Evolutionary conservation across 768 basidiomycete species (phyloP), one percentile per base, ranked within the genome.

Genomic region (Cystobasidium tubakii): DNA sequence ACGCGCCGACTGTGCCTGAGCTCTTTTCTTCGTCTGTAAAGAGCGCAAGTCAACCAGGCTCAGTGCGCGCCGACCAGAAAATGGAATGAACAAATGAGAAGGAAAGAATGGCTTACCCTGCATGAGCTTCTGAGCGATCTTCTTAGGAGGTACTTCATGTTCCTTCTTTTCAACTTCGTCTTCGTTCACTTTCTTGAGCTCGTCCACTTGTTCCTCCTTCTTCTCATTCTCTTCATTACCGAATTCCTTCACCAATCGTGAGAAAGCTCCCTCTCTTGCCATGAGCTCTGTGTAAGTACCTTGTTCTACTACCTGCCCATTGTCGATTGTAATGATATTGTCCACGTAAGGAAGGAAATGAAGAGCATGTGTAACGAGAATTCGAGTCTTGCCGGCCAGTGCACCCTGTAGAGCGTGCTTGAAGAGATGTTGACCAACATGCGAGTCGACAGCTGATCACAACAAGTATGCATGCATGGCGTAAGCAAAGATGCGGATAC

Each of bases 271-370:
- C 6, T 86, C 81, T 43, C 83, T 85, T 13, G 80, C 81, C 82
- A 90, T 87, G 42, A 96, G 84, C 65, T 90, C 87, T 0, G 82
- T 79, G 76, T 90, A 94, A 1, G 91, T 90, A 1, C 92, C 92
- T n/a, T 85, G 86, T 80, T 94, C 92, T 15, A 85, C 85, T 65
- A 96, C 86, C 43, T 83, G 84, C 4, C 93, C 92, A 43, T 91
- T 87, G 15, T 85, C 84, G 63, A 96, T 82, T 33, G 88, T 87
- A 78, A 88, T 88, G 79, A 96, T 90, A 79, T 90, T 89, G 80
- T 96, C 92, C 31, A 91, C 90, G 74, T 89, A 85, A 0, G 90
- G 89, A 36, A 96, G 85, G 83, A 94, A 92, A 81, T 95, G 92
- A 10, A 96, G 84, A 1, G 91, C 91, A 78, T 94, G 92, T 0